Evolutionary conservation across 1,284 basidiomycete genomes (phyloP).

Genomic region (Apiotrichum veenhuisii): DNA sequence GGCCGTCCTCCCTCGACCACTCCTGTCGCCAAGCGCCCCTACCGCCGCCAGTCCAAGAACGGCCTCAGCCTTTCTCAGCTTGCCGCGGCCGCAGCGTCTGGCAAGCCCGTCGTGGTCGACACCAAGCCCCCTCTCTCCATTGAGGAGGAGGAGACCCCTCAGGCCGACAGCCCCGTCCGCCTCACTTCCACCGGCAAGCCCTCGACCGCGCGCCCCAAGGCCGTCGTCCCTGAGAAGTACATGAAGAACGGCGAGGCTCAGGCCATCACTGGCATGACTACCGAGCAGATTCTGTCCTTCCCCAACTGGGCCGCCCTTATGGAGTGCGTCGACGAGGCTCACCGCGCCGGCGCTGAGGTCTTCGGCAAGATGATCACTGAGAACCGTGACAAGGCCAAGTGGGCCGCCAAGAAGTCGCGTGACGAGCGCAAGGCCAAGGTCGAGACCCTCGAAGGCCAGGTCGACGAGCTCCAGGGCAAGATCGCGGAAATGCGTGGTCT

Average conservation of each 20-base stretch:
- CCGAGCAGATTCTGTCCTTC: constrained; percentile 29
- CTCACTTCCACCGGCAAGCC: constrained; percentile 36
- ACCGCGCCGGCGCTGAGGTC: constrained; percentile 25
- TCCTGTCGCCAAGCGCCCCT: constrained; percentile 21
- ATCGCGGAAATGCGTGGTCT: constrained; percentile 26
- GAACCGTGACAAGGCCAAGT: constrained; percentile 41
- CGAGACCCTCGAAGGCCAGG: constrained; percentile 34
- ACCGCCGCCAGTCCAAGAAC: constrained; percentile 26
- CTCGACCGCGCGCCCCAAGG: constrained; percentile 38
- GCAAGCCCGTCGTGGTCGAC: constrained; percentile 7
- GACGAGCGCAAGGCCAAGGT: constrained; percentile 40
- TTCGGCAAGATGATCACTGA: constrained; percentile 41
- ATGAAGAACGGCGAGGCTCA: constrained; percentile 38
- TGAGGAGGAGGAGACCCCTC: constrained; percentile 1
- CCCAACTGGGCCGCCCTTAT: constrained; percentile 30
- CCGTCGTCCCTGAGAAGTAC: constrained; percentile 40
- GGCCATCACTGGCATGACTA: constrained; percentile 32
- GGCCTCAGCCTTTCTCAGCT: constrained; percentile 21
- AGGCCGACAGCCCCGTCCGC: constrained; percentile 15
- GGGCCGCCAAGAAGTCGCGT: constrained; percentile 42
- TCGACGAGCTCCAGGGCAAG: constrained; percentile 27
- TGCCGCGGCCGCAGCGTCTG: constrained; percentile 20
- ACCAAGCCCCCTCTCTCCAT: background rate
- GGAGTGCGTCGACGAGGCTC: constrained; percentile 28
- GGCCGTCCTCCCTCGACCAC: constrained; percentile 23